A percentile compares a stretch with the other conserved stretches of the same genome.
phyloP scores from a whole-genome alignment of 2,329 filamentous ascomycete species.

The Drechslerella stenobrocha region DNA sequence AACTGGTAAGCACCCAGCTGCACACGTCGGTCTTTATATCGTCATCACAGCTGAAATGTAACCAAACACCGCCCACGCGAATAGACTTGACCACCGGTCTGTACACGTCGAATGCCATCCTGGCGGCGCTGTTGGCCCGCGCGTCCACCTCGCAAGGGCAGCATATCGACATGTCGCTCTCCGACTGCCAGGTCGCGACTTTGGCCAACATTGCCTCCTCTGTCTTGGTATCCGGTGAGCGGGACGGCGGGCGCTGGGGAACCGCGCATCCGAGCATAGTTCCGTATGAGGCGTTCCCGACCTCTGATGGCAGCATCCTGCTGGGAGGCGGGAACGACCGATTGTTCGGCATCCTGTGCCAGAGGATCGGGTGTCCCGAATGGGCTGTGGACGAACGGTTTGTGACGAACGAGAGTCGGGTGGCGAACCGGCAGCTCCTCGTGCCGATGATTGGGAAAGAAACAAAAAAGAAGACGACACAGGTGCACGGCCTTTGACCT shows the following conservation, averaged over 20 bases:
- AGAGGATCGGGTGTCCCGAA: constrained; percentile 63
- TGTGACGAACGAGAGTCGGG: constrained; percentile 65
- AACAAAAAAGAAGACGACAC: constrained; percentile 75
- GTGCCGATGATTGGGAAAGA: constrained; percentile 77
- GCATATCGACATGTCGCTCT: constrained; percentile 86
- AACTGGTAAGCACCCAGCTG: constrained; percentile 58
- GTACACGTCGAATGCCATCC: constrained; percentile 92
- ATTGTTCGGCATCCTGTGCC: constrained; percentile 68
- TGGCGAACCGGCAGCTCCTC: constrained; percentile 73
- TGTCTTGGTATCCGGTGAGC: constrained; percentile 81
- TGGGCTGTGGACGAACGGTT: constrained; percentile 66
- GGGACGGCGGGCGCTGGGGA: constrained; percentile 88
- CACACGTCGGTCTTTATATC: neutral
- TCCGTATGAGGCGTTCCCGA: constrained; percentile 83
- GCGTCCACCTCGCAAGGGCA: constrained; percentile 77
- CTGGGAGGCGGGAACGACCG: constrained; percentile 74
- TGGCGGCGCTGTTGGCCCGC: constrained; percentile 84
- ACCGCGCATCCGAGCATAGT: constrained; percentile 95
- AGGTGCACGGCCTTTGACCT: constrained; percentile 34
- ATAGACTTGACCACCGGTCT: constrained; percentile 85
- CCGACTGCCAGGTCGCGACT: constrained; percentile 92
- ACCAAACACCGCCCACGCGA: neutral
- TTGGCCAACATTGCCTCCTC: constrained; percentile 95
- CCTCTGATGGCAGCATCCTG: constrained; percentile 70
- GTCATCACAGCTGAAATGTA: neutral